Base-by-base conservation (phyloP, 768 basidiomycete species). In the Cystoderma amianthinum region DNA sequence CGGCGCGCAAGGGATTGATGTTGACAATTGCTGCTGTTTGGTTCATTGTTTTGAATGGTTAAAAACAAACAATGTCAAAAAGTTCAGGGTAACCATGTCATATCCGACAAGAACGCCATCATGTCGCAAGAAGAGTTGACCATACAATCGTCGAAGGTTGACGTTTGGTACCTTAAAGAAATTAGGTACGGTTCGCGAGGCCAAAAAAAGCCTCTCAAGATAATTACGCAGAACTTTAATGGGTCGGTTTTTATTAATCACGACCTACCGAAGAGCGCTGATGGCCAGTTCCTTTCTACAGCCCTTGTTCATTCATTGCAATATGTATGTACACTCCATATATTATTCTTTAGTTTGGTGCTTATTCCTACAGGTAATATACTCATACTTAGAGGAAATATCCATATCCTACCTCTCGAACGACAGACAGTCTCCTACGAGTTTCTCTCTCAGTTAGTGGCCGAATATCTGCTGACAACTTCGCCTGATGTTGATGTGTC, bases 291-390 rank as follows among this genome's bases (percentile, higher is more conserved):
- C 25, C 23, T 16, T 47, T 20, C 21, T 34, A 13, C 55, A 93
- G 91, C 6, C 90, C 91, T 6, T 94, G 91, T 55, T 91, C 88
- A 0, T 86, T 94, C 48, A 89, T 94, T 51, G 91, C 90, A 19
- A 85, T 92, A 44, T 92, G 88, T 87, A 53, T 50, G 74, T 57
- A 32, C 3, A 20, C n/a, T n/a, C n/a, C n/a, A n/a, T 36, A 13
- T 20, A 12, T 23, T 12, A 40, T 39, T n/a, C 38, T 16, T 20
- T 23, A 41, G 23, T 25, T 37, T 23, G 20, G 9, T 38, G 34
- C 30, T 36, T 46, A 23, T 4, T 38, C 15, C 36, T 54, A n/a
- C n/a, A 86, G 88, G 88, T 63, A 96, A 96, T 56, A 87, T 93
- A 38, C 74, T 95, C 21, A 81, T 95, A 45, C 68, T 96, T 2